Conservation (phyloP, 495 filamentous ascomycete genomes). For the Hypoxylon intermedium region DNA sequence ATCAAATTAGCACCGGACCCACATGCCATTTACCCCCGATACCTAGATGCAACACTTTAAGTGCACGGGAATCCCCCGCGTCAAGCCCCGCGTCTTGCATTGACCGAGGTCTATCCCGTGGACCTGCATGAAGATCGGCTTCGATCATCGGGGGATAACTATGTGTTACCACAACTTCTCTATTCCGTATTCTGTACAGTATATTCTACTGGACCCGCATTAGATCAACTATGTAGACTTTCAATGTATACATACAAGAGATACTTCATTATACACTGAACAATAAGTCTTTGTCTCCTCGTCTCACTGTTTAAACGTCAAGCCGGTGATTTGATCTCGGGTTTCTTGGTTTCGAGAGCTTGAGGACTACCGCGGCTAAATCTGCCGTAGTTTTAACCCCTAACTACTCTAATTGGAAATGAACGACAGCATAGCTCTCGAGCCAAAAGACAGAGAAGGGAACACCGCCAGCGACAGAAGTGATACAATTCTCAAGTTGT, state of each 20-base stretch:
- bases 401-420: no score
- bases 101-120: slow-evolving; percentile 18
- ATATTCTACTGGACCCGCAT: no score
- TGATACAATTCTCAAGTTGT: no score
- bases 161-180: no score
- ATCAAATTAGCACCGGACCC: neutral
- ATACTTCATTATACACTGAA: no score
- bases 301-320: neutral
- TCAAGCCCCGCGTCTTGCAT: slow-evolving; percentile 9
- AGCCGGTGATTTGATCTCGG: neutral
- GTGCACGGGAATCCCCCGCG: slow-evolving; percentile 4
- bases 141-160: slow-evolving; percentile 3
- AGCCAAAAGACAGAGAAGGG: no score
- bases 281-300: no score
- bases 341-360: neutral
- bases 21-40: neutral
- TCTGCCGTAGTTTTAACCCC: neutral
- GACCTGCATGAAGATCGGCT: slow-evolving; percentile 22
- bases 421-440: no score
- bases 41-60: slow-evolving; percentile 22
- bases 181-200: no score
- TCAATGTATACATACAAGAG: no score
- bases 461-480: no score
- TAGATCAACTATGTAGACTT: no score
- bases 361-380: neutral